Evolutionary conservation across 306 rosid species (phyloP), one percentile per base, ranked within the genome.

Genomic region (Citrullus mucosospermus): DNA sequence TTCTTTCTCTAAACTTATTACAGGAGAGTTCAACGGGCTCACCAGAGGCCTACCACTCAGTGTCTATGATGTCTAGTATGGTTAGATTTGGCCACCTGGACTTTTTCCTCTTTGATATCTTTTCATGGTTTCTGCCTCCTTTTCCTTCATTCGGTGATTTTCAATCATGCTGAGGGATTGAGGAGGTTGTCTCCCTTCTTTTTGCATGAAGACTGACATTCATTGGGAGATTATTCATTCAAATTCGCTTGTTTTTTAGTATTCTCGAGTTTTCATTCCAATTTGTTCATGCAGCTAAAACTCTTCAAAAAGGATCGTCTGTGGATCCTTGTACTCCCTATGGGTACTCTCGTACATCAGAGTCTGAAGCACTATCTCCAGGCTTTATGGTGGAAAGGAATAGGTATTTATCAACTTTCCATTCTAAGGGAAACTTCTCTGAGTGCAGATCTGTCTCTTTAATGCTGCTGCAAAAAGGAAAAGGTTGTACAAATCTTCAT

Each of bases 261-360:
- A 13, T 22, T 70, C 12, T 51, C 10, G 0, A 39, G 34, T 44
- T n/a, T n/a, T 58, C 22, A 57, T 77, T 25, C 72, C 41, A 32
- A 55, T 22, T 63, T 36, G 50, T 51, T 51, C 63, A 88, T 89
- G 87, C 93, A 92, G 97, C 85, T 70, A 81, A 85, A 88, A 84
- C 87, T 75, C 83, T 80, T 87, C 90, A 69, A 78, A 83, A 85
- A 56, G 87, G 83, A 44, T 62, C 75, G 84, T 43, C 38, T 59
- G 67, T 82, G 62, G 99, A 96, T 87, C 99, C 99, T 81, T 96
- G 98, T 85, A 87, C 93, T 43, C 99, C 97, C 75, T 80, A 75
- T 41, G 99, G 99, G 78, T 92, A 92, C 82, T 85, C 85, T 51
- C 84, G 85, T 74, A 62, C 61, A 78, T 75, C 50, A 36, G 88